Evolutionary conservation across 345 rosid species (phyloP), one percentile per base, ranked within the genome.

Genomic region (Syzygium grande): DNA sequence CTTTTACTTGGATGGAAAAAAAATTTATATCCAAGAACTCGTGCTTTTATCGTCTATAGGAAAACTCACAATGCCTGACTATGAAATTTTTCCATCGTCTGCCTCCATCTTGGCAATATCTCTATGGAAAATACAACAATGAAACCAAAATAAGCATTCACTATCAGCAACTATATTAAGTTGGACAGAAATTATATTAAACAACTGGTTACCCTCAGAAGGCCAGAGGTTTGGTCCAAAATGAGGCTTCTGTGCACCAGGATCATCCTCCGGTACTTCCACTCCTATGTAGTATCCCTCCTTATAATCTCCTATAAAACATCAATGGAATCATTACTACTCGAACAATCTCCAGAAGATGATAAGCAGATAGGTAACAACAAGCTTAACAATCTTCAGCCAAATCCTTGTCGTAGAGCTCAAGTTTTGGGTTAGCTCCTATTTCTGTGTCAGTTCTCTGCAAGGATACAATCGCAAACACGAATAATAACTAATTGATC

Each of bases 191-290:
- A 30, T 15, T 65, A 65, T 34, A 30, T 65, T 52, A 84, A 25
- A 29, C 30, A 41, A 29, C 43, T 15, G 21, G 43, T 29, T 84
- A 61, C 88, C 84, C 88, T 96, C 98, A 8, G 87, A 54, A 30
- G 98, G 98, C 98, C 99, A 94, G 52, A 93, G 91, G 88, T 96
- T 97, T 4, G 97, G 95, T 4, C 98, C 99, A 87, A 92, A 93
- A 86, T 96, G 96, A 25, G 97, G 97, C 87, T 93, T 94, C 12
- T 94, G 91, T 1, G 90, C 91, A 19, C 91, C 91, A 80, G 92
- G 93, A 86, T 94, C 96, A 86, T 90, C 93, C 90, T 93, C 92
- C 27, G 95, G 92, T 17, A 96, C 93, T 90, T 97, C 94, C 51
- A 94, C 93, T 12, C 99, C 95, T 54, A 94, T 92, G 89, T 94